These are phyloP conservation scores for Dichotomocladium elegans DNA, from an alignment of 371 early-diverging fungal genomes.

Conservation along the genomic window DNA sequence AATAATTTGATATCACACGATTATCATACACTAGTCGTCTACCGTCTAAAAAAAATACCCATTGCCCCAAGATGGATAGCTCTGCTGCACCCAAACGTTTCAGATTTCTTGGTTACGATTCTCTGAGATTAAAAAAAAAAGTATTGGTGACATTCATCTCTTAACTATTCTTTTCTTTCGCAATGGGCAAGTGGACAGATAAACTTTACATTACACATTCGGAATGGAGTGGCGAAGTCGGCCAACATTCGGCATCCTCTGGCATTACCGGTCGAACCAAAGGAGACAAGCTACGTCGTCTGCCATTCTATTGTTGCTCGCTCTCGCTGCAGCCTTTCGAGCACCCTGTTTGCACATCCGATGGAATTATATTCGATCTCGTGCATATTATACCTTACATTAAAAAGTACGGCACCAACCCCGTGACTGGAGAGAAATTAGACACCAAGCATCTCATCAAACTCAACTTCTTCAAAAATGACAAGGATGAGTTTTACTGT, in stretches of 20 bases:
- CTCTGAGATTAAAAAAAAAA: no score
- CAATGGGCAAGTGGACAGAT: conserved; percentile 52
- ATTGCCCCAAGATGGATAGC: no score
- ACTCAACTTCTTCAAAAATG: conserved; percentile 78
- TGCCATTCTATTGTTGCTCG: conserved; percentile 86
- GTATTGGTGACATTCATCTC: no score
- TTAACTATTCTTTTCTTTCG: neutral
- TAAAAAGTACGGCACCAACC: conserved; percentile 82
- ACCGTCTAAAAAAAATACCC: no score
- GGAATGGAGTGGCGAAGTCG: conserved; percentile 86
- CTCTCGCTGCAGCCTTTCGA: conserved; percentile 85
- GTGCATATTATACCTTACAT: conserved; percentile 83
- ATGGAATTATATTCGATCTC: conserved; percentile 87
- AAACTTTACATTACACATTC: conserved; percentile 81
- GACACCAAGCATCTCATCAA: conserved; percentile 69
- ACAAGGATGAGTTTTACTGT: conserved; percentile 79
- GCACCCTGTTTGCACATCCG: conserved; percentile 81
- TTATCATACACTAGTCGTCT: no score
- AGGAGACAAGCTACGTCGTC: conserved; percentile 58
- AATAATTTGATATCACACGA: no score
- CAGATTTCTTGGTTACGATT: no score
- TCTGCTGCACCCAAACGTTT: no score
- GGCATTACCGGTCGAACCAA: conserved; percentile 43
- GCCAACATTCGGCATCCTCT: conserved; percentile 63
- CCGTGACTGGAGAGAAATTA: conserved; percentile 82